These are phyloP conservation scores for Excoecaria cochinchinensis DNA, from an alignment of 345 rosid genomes.

Conservation along the genomic window DNA sequence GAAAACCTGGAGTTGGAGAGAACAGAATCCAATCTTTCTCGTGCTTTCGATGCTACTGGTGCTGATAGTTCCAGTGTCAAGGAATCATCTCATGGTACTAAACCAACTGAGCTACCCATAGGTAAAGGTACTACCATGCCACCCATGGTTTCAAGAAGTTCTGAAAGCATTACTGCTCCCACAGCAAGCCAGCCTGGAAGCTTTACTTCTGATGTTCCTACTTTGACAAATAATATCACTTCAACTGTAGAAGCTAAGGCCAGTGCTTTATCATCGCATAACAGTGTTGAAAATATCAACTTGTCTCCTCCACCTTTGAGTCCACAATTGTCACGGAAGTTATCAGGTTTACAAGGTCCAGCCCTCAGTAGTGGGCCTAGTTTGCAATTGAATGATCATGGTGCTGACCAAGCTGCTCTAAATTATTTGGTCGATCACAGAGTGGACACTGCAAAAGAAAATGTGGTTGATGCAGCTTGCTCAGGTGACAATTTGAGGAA, in stretches of 20 bases:
- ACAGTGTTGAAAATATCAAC: constrained; percentile 8
- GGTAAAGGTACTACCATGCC: constrained; percentile 19
- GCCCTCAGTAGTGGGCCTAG: constrained; percentile 31
- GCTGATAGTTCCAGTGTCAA: constrained; percentile 25
- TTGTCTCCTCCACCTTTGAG: constrained; percentile 18
- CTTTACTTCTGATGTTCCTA: constrained; percentile 37
- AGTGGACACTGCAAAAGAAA: constrained; percentile 12
- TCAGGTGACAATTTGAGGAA: constrained; percentile 28
- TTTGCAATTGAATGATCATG: constrained; percentile 32
- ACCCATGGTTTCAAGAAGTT: constrained; percentile 25
- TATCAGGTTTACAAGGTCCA: constrained; percentile 33
- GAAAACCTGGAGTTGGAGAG: constrained; percentile 54
- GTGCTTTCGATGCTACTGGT: constrained; percentile 31
- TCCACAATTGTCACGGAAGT: constrained; percentile 18
- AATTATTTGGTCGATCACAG: constrained; percentile 23
- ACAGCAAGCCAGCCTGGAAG: constrained; percentile 32
- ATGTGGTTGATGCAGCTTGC: constrained; percentile 27
- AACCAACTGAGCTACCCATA: constrained; percentile 30
- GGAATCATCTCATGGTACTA: constrained; percentile 39
- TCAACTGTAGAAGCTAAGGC: constrained; percentile 35
- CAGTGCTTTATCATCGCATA: constrained; percentile 30
- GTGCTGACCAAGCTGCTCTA: constrained; percentile 20
- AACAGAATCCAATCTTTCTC: constrained; percentile 41
- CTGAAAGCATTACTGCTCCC: constrained; percentile 29
- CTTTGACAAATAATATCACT: constrained; percentile 28